Base-by-base conservation (phyloP, 768 basidiomycete species). In the Pleurotus giganteus region DNA sequence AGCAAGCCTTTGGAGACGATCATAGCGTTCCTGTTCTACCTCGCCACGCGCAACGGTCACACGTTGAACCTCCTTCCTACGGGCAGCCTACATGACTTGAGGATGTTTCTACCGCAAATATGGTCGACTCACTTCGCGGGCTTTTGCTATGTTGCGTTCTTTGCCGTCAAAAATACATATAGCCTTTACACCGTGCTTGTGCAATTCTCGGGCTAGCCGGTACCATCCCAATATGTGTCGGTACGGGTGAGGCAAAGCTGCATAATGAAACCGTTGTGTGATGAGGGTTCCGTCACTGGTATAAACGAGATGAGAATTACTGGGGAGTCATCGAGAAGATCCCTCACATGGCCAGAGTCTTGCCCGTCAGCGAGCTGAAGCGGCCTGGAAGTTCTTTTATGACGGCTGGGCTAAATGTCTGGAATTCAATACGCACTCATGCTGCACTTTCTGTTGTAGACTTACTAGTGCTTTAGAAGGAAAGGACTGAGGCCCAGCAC, bases 91-190 rank as follows among this genome's bases (percentile, higher is more conserved):
- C 36, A 31, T 42, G 32, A 31, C 44, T 54, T 24, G 57, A 13
- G 50, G 55, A 36, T 9, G 6, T 31, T 55, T 50, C 9, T 43
- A 23, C 23, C 17, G 7, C 9, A 7, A 17, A 47, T 8, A n/a
- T 6, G 12, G 5, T 21, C 11, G 32, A 64, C 76, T 47, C 53
- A 88, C 91, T 80, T 94, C 91, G 31, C 73, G 71, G 36, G 80
- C 74, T 65, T 94, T 94, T 9, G 91, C 91, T 13, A 65, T 47
- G 63, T 71, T 83, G 21, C 91, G 81, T 55, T 81, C 71, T 57
- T 79, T 78, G 9, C 91, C 91, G 61, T 94, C 91, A 61, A 93
- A 94, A 1, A 94, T 83, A 62, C 90, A 92, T 6, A 91, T 78
- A 4, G 83, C 81, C 28, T 73, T 70, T 2, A 92, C 80, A 12